Base-by-base conservation (phyloP, 768 basidiomycete species). In the Pleurotus citrinopileatus region DNA sequence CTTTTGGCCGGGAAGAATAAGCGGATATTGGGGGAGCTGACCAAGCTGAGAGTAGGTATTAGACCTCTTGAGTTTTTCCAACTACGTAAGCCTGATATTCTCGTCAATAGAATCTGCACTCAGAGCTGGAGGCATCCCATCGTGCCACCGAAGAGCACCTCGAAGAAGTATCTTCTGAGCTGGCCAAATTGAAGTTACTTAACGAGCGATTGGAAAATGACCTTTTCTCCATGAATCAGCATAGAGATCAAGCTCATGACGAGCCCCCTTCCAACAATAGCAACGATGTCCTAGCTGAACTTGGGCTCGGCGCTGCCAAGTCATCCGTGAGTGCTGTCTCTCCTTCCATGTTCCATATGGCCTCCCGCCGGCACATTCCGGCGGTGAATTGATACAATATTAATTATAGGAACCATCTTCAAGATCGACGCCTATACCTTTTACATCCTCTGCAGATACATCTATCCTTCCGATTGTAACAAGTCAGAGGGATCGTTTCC, bases 401-500 rank as follows among this genome's bases (percentile, higher is more conserved):
- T 1, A 22, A 20, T 40, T 37, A 50, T 38, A 71, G 69, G 67
- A 69, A 52, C 61, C 62, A 34, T 68, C 75, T 23, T 67, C 75
- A 13, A 74, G 83, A 54, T 71, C 74, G 53, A 84, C 84, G 2
- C 85, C 91, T 0, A 82, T 91, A 60, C 82, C 84, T 1, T 89
- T 90, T 63, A 74, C 82, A 4, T 70, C 84, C 28, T 80, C 90
- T 2, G 91, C 89, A 4, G 96, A 98, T 64, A 91, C 89, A 0
- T 95, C 94, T 7, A 98, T 98, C 61, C 71, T 99, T n/a, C 97
- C 96, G 2, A 98, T 99, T 59, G 97, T 98, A 36, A 98, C 97
- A 1, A 90, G 91, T 63, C 97, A 99, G 65, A 80, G 97, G 54
- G 97, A 99, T 65, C 81, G 96, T n/a, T 99, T 98, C 82, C 79